Percentiles rank a stretch among this genome's conserved stretches.
Evolutionary conservation across 805 yeast species (phyloP).

Genomic region (Teunomyces cretensis): DNA sequence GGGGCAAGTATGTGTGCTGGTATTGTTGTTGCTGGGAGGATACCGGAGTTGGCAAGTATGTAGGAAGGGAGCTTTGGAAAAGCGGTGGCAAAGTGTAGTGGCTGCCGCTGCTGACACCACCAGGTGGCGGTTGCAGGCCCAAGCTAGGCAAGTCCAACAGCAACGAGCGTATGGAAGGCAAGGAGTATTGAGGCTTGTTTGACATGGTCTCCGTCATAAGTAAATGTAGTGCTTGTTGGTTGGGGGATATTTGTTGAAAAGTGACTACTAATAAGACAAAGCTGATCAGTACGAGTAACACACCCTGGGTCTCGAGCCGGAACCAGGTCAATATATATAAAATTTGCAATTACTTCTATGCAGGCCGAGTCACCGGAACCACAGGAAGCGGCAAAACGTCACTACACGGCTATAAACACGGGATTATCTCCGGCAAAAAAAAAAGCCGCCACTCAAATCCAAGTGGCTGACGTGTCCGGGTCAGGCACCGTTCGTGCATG

Average conservation of each 20-base stretch:
- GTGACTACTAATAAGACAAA: not conserved
- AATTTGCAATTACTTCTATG: slow-evolving; percentile 1
- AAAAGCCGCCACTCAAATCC: not conserved
- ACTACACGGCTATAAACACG: slow-evolving; percentile 1
- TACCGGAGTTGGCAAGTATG: slow-evolving; percentile 3
- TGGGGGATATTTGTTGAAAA: not conserved
- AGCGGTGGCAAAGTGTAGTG: slow-evolving; percentile 3
- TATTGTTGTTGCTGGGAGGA: slow-evolving; percentile 4
- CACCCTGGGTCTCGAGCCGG: not conserved
- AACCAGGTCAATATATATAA: not conserved
- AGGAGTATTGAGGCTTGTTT: slow-evolving; percentile 11
- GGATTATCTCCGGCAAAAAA: slow-evolving; percentile 1
- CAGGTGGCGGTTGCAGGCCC: not conserved
- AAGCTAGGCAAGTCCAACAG: slow-evolving; percentile 31
- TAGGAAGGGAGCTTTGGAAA: not conserved
- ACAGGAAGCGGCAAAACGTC: slow-evolving; percentile 5
- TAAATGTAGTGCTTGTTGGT: not conserved
- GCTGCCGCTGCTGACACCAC: not conserved
- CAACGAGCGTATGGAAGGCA: slow-evolving; percentile 38
- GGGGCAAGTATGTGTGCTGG: slow-evolving; percentile 3
- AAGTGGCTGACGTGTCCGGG: not conserved
- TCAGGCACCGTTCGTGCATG: not conserved
- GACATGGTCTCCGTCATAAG: slow-evolving; percentile 2
- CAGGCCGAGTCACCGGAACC: slow-evolving; percentile 1
- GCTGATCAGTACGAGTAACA: slow-evolving; percentile 6